These are phyloP conservation scores for Lactifluus piperatus DNA, from an alignment of 768 basidiomycete species.

Conservation along the genomic window DNA sequence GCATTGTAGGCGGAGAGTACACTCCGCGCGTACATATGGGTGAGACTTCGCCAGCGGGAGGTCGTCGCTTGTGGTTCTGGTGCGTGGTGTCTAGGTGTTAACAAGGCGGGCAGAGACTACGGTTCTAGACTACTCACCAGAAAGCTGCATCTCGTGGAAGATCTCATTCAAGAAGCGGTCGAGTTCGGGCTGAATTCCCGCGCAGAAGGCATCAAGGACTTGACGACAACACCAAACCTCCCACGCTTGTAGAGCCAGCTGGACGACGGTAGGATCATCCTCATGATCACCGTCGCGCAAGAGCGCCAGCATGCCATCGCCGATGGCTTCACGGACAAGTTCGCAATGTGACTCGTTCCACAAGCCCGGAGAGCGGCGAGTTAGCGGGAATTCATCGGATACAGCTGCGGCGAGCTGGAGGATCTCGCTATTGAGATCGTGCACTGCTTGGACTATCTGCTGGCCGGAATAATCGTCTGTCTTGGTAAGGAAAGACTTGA, in stretches of 20 bases:
- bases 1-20: conserved; percentile 16
- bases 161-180: conserved; percentile 25
- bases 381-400: conserved; percentile 26
- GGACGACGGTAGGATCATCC: conserved; percentile 29
- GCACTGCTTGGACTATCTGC: conserved; percentile 28
- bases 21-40: conserved; percentile 26
- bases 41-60: conserved; percentile 31
- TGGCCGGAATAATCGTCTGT: conserved; percentile 30
- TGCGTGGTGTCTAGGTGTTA: background rate
- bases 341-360: conserved; percentile 25
- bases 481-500: conserved; percentile 30
- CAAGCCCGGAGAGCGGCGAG: conserved; percentile 20
- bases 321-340: conserved; percentile 24
- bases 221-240: conserved; percentile 28
- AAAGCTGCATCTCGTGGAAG: conserved; percentile 28
- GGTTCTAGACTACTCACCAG: conserved; percentile 21
- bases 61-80: conserved; percentile 31
- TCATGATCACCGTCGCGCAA: conserved; percentile 26
- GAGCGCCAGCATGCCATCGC: conserved; percentile 25
- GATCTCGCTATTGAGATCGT: conserved; percentile 30
- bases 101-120: background rate
- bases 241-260: conserved; percentile 32
- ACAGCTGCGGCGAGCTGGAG: conserved; percentile 29
- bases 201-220: conserved; percentile 29
- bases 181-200: conserved; percentile 25